Percentiles rank a stretch among this genome's conserved stretches.
Evolutionary conservation across 2,329 filamentous ascomycete genomes (phyloP).

Genomic region (Penicillium oxalicum): DNA sequence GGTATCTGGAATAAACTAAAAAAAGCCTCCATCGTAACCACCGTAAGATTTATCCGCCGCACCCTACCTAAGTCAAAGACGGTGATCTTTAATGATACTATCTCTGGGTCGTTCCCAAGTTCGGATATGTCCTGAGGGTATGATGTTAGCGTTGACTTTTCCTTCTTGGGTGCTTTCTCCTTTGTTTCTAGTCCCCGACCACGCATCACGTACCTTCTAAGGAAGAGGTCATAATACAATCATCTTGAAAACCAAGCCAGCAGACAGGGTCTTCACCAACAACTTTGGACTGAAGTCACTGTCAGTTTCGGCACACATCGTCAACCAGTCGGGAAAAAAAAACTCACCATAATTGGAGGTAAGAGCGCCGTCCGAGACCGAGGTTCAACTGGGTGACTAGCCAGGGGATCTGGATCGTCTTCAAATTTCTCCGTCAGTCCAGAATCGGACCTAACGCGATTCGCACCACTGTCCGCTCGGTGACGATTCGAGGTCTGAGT

Average conservation of each 20-base stretch:
- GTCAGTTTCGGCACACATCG: constrained; percentile 9
- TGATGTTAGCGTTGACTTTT: constrained; percentile 7
- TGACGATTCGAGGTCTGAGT: constrained; percentile 46
- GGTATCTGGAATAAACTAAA: constrained; percentile 10
- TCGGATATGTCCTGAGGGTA: constrained; percentile 59
- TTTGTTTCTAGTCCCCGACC: too few species aligned
- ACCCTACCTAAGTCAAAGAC: neutral
- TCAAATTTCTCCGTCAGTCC: constrained; percentile 48
- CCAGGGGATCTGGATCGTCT: constrained; percentile 50
- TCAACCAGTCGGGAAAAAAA: neutral
- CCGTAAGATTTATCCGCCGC: too few species aligned
- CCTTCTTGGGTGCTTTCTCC: neutral
- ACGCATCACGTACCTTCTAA: constrained; percentile 63
- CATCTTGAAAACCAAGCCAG: constrained; percentile 90
- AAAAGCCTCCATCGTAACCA: neutral
- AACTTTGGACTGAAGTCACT: constrained; percentile 59
- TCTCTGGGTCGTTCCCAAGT: constrained; percentile 64
- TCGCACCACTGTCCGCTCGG: constrained; percentile 56
- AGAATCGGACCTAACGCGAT: constrained; percentile 65
- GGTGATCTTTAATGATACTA: constrained; percentile 26
- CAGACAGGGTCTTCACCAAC: constrained; percentile 81
- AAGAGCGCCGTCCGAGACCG: constrained; percentile 75
- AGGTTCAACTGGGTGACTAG: constrained; percentile 79
- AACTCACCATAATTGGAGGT: constrained; percentile 77
- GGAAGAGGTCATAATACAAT: constrained; percentile 88